These are phyloP conservation scores for Dryas octopetala DNA, from an alignment of 306 rosid species.

Conservation along the genomic window DNA sequence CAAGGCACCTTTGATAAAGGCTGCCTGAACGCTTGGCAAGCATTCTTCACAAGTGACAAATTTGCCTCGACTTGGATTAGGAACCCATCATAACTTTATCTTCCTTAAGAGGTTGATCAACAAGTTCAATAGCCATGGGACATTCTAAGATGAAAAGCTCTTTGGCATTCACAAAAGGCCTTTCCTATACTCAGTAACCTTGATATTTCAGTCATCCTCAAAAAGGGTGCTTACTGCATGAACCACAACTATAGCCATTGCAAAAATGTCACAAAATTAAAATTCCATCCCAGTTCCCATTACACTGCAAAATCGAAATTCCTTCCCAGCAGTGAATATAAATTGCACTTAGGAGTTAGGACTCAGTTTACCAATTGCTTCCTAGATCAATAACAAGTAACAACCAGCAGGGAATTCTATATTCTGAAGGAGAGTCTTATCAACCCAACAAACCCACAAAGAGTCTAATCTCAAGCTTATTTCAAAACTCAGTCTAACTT, in stretches of 20 bases:
- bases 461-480: not conserved
- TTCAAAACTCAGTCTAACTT: not conserved
- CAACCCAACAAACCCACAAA: not conserved
- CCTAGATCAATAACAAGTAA: not conserved
- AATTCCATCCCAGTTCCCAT: not conserved
- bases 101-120: not conserved
- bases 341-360: not conserved
- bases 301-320: not conserved
- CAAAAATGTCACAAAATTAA: not conserved
- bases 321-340: not conserved
- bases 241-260: not conserved
- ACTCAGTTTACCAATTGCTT: not conserved
- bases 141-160: not conserved
- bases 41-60: not conserved
- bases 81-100: not conserved
- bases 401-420: not conserved
- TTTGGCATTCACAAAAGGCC: too few species aligned
- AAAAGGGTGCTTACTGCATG: not conserved
- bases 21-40: not conserved
- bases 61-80: not conserved
- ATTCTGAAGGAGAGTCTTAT: not conserved
- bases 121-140: not conserved
- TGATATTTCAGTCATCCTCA: not conserved
- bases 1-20: not conserved
- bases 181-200: not conserved